Conservation (phyloP, 2,329 filamentous ascomycete species). For the Pyrenophora graminea region DNA sequence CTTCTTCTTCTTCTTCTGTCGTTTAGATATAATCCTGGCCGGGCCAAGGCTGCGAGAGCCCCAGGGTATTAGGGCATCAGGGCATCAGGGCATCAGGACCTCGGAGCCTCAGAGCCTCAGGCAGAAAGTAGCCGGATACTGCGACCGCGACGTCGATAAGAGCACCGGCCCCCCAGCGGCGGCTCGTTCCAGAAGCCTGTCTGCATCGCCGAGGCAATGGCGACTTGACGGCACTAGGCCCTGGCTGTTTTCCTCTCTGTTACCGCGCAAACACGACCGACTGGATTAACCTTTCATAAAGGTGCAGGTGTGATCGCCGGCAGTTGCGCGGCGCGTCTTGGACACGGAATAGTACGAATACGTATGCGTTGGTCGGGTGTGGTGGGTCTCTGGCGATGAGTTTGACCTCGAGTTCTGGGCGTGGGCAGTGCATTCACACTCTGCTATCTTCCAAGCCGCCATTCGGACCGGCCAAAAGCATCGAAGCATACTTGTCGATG, state of each 20-base stretch:
- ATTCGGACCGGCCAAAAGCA: constrained; percentile 4
- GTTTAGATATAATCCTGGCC: constrained; percentile 12
- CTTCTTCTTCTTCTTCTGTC: constrained; percentile 15
- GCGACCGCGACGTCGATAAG: background rate
- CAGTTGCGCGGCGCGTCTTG: background rate
- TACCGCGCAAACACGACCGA: too few species aligned
- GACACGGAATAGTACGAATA: too few species aligned
- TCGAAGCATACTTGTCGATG: constrained; percentile 1
- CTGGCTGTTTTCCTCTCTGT: too few species aligned
- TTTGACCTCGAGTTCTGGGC: constrained; percentile 1
- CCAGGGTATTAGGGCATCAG: constrained; percentile 15
- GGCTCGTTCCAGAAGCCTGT: constrained; percentile 3
- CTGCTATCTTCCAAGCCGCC: background rate
- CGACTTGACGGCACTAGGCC: background rate
- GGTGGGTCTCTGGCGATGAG: constrained; percentile 6
- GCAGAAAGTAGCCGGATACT: too few species aligned
- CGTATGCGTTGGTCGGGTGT: background rate
- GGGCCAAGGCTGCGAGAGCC: constrained; percentile 23
- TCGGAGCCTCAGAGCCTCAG: too few species aligned
- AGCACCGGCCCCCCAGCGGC: constrained; percentile 4
- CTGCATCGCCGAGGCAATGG: background rate
- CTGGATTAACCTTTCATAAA: too few species aligned
- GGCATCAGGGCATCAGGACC: too few species aligned
- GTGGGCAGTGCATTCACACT: constrained; percentile 4
- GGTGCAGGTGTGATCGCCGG: background rate